Percentiles rank a stretch among this genome's conserved stretches.
These are phyloP conservation scores for Byssochlamys sp. DNA, from an alignment of 2,329 filamentous ascomycete species.

Conservation along the genomic window DNA sequence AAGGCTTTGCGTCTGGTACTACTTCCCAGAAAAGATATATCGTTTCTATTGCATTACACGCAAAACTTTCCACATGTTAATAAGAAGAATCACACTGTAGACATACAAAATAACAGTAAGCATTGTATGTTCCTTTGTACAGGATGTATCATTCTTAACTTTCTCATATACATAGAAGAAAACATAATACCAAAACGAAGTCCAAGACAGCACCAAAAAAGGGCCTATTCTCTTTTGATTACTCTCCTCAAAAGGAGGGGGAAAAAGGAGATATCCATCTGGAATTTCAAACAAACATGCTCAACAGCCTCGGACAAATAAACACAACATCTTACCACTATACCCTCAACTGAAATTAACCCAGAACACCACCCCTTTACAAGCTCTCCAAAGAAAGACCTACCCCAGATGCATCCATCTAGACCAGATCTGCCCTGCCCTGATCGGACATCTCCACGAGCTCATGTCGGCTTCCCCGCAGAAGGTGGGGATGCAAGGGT, in stretches of 20 bases:
- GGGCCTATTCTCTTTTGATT: too few species aligned
- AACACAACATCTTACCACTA: neutral
- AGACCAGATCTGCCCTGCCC: neutral
- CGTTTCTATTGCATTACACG: neutral
- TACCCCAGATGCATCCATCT: neutral
- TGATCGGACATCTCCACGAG: neutral
- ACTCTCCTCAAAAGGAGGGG: too few species aligned
- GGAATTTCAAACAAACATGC: too few species aligned
- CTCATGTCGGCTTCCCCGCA: neutral
- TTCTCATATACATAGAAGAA: too few species aligned
- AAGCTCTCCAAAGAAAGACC: neutral
- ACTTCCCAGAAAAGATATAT: neutral
- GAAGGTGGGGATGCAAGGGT: neutral
- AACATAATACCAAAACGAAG: too few species aligned
- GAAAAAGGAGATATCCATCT: too few species aligned
- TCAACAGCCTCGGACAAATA: too few species aligned
- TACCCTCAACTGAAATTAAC: neutral
- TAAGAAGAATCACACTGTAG: too few species aligned
- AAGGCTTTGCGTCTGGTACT: neutral
- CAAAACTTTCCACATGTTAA: neutral
- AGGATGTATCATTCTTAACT: too few species aligned
- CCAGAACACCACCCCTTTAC: neutral
- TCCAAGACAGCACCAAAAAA: too few species aligned
- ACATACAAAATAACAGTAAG: too few species aligned
- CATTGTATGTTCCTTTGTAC: too few species aligned